phyloP scores from a whole-genome alignment of 495 filamentous ascomycete genomes.

The Monascus purpureus region DNA sequence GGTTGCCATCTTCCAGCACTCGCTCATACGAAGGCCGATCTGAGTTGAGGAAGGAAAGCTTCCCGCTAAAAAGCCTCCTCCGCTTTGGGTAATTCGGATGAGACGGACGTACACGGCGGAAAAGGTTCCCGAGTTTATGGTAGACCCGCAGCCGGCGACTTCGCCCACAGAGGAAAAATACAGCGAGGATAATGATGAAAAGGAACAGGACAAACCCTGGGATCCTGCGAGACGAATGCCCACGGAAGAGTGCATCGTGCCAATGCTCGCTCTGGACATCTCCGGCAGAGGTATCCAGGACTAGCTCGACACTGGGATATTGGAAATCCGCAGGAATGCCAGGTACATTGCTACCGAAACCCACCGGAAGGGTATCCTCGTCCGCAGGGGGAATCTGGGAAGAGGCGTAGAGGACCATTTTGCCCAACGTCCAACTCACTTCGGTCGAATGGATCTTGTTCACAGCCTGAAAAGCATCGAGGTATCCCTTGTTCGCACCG shows the following conservation, averaged over 20 bases:
- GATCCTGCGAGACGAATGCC: slow-evolving; percentile 47
- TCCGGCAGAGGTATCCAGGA: slow-evolving; percentile 21
- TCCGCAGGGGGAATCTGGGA: slow-evolving; percentile 61
- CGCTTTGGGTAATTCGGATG: slow-evolving; percentile 39
- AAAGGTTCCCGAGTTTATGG: slow-evolving; percentile 35
- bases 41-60: slow-evolving; percentile 39
- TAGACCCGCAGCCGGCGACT: slow-evolving; percentile 57
- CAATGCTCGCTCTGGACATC: slow-evolving; percentile 48
- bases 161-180: slow-evolving; percentile 55
- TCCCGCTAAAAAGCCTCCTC: slow-evolving; percentile 36
- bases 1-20: slow-evolving; percentile 63
- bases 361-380: slow-evolving; percentile 56
- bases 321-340: slow-evolving; percentile 69
- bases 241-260: slow-evolving; percentile 56
- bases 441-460: slow-evolving; percentile 86
- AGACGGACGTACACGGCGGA: slow-evolving; percentile 35
- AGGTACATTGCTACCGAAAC: slow-evolving; percentile 72
- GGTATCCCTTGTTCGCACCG: slow-evolving; percentile 64
- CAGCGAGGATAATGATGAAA: slow-evolving; percentile 51
- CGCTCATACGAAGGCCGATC: slow-evolving; percentile 63
- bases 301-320: slow-evolving; percentile 52
- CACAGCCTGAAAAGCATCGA: slow-evolving; percentile 83
- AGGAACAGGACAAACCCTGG: slow-evolving; percentile 62
- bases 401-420: slow-evolving; percentile 94
- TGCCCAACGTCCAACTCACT: slow-evolving; percentile 96